Evolutionary conservation across 495 filamentous ascomycete species (phyloP).

Genomic region (Trichocladium uniseriatum): DNA sequence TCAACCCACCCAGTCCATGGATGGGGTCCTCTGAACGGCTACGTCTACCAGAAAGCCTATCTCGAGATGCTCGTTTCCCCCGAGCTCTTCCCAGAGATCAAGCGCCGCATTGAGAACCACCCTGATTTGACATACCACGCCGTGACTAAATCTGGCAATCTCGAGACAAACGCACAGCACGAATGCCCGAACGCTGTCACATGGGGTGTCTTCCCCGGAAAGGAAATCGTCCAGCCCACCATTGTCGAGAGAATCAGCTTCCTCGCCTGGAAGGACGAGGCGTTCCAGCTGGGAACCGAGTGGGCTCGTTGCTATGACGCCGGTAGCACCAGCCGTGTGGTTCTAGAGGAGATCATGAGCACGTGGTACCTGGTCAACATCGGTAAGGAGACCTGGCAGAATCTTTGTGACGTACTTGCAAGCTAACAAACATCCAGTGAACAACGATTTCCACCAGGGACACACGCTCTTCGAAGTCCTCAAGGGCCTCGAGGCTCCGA

Average conservation of each 20-base stretch:
- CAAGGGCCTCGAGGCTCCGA: constrained; percentile 60
- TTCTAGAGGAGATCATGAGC: constrained; percentile 79
- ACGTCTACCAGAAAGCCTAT: constrained; percentile 98
- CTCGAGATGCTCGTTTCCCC: constrained; percentile 83
- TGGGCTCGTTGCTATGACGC: constrained; percentile 88
- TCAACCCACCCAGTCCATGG: constrained; percentile 80
- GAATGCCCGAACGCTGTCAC: constrained; percentile 94
- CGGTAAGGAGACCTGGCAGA: constrained; percentile 44
- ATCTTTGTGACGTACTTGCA: not conserved
- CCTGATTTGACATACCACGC: constrained; percentile 87
- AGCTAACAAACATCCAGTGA: constrained; percentile 46
- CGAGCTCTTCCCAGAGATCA: constrained; percentile 64
- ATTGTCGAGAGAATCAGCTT: constrained; percentile 97
- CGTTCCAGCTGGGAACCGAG: constrained; percentile 81
- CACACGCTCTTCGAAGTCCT: constrained; percentile 76
- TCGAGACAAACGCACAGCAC: constrained; percentile 74
- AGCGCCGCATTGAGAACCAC: constrained; percentile 68
- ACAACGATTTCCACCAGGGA: constrained; percentile 88
- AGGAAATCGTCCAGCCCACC: constrained; percentile 99
- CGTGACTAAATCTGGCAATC: constrained; percentile 67
- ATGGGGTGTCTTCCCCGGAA: constrained; percentile 98
- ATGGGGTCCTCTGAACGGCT: constrained; percentile 91
- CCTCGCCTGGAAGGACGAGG: constrained; percentile 98
- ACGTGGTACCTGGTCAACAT: constrained; percentile 93
- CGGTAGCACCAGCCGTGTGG: constrained; percentile 64